Base-by-base conservation (phyloP, 176 grass and related monocot species). In the Paspalum notatum region DNA sequence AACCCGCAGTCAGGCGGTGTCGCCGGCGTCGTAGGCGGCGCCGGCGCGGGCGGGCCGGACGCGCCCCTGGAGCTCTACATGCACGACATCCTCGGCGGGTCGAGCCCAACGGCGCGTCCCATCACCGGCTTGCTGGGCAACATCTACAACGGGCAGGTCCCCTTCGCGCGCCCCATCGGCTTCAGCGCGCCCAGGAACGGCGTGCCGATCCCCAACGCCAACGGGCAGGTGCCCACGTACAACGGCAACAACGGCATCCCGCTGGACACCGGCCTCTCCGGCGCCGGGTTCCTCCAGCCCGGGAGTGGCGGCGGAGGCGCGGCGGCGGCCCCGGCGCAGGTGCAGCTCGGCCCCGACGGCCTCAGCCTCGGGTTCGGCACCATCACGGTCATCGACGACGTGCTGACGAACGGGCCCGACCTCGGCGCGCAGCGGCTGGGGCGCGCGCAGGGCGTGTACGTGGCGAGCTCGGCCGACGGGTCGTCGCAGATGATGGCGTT, bases 101-200 rank as follows among this genome's bases (percentile, higher is more conserved):
- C 84, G 49, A 92, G 76, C 87, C 90, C 87, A 21, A 92, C 90
- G 56, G 90, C 90, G 3, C 74, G 90, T 13, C 90, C 90, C 47
- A 92, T 92, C 80, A 89, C 90, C 18, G 90, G 90, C 46, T 52
- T 92, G 52, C 83, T 92, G 20, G 87, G 87, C 62, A 89, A 92
- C 60, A 92, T 92, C 41, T 92, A 92, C 87, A 92, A 83, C 37
- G 90, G 87, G 13, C 87, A 92, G 84, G 90, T 92, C 18, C 90
- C 90, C 20, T 92, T 92, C 75, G 90, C 90, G 45, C 87, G 90
- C 3, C 84, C 90, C 11, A 92, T 92, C 68, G 87, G 90, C 14
- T 92, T 86, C 87, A 65, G 41, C 48, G 54, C 87, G 27, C 90
- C 90, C 5, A 56, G 48, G 78, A 89, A 92, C 72, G 84, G 90